Base-by-base conservation (phyloP, 345 rosid genomes). In the Microcos paniculata region DNA sequence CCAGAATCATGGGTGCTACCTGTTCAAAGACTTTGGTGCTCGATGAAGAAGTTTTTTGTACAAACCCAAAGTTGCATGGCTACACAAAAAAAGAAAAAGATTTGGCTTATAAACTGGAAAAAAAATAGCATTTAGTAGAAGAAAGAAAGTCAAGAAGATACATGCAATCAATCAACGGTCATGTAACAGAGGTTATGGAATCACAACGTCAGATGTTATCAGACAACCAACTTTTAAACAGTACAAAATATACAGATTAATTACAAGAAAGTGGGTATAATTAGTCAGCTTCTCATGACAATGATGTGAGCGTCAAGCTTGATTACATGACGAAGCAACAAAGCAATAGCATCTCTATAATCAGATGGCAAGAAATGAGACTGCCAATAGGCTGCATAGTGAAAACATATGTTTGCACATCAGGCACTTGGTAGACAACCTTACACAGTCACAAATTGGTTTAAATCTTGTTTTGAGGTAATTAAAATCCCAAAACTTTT, bases 31-130 rank as follows among this genome's bases (percentile, higher is more conserved):
- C 80, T 88, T 92, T 45, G 99, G 99, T 42, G 97, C 98, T 58
- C 94, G 88, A 33, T 77, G 76, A 61, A 87, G 87, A 12, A 93
- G 90, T 85, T 91, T 96, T 68, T 92, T 96, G 72, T 93, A 94
- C 38, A 96, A 87, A 69, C 99, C 99, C 83, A 96, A 78, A 76
- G 99, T 94, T 45, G 99, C 99, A 87, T 96, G 99, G 85, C 99
- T 96, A 78, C 35, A 76, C 70, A 80, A 73, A 62, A n/a, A 74
- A 46, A 62, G 13, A 73, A 42, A 81, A 57, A 42, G 8, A 62
- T 43, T 71, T 67, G 53, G 51, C 42, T 69, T 15, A 71, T 16
- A n/a, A 55, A 71, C 35, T 62, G 61, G 52, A 78, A 51, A n/a
- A 16, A 56, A 68, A 40, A 2, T 52, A 11, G 45, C 21, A 71